Conservation (phyloP, 1,284 basidiomycete genomes). For the Sporisorium graminicola region DNA sequence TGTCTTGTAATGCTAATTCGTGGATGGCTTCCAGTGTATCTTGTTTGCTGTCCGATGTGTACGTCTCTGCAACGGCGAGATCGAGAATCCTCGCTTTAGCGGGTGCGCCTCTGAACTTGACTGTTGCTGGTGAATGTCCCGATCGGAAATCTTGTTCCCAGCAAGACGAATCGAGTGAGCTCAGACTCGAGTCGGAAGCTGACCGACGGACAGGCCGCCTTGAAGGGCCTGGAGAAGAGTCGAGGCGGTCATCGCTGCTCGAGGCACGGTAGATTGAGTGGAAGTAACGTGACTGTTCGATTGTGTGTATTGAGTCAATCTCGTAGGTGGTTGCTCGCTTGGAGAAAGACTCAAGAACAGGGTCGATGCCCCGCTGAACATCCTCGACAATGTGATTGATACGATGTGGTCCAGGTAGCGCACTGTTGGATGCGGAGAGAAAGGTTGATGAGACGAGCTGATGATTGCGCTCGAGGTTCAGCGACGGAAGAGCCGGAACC, state of each 20-base stretch:
- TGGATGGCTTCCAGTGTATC: slow-evolving; percentile 33
- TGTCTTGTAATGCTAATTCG: slow-evolving; percentile 2
- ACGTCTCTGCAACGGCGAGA: slow-evolving; percentile 16
- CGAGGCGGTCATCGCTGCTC: slow-evolving; percentile 10
- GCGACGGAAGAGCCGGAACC: slow-evolving; percentile 23
- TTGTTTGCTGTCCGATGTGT: background rate
- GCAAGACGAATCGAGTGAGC: slow-evolving; percentile 21
- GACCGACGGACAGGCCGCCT: slow-evolving; percentile 8
- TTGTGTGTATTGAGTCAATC: background rate
- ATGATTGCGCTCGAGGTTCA: slow-evolving; percentile 16
- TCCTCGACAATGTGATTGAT: background rate
- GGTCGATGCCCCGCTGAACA: slow-evolving; percentile 7
- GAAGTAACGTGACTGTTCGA: background rate
- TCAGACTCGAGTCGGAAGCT: slow-evolving; percentile 28
- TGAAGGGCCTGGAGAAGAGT: slow-evolving; percentile 33
- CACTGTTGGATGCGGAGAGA: slow-evolving; percentile 6
- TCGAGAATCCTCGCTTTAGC: slow-evolving; percentile 29
- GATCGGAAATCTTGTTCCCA: slow-evolving; percentile 28
- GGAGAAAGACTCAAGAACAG: slow-evolving; percentile 30
- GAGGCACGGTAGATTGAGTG: background rate
- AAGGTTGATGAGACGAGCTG: slow-evolving; percentile 42
- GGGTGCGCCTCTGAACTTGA: slow-evolving; percentile 30
- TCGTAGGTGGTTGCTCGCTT: slow-evolving; percentile 7
- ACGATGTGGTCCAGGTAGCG: background rate
- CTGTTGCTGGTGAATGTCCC: slow-evolving; percentile 5